Base-by-base conservation (phyloP, 345 rosid genomes). In the Salix udensis region DNA sequence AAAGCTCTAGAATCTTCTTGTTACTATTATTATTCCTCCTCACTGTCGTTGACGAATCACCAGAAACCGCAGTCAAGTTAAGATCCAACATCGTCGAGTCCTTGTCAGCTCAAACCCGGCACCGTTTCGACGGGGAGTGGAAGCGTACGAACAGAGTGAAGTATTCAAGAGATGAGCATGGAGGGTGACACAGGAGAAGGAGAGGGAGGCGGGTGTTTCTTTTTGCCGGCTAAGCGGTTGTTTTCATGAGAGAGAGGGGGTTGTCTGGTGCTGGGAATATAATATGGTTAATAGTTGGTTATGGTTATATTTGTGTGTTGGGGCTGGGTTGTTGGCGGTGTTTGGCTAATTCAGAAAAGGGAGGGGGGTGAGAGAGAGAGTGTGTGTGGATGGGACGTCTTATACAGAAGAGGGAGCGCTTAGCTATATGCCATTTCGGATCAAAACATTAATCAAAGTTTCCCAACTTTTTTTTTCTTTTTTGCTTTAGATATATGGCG, bases 61-160 rank as follows among this genome's bases (percentile, higher is more conserved):
- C 61, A 14, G 78, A 61, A 30, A n/a, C 76, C 55, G 75, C 67
- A 53, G 74, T 79, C 69, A 88, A 78, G 71, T 88, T 89, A 74
- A 88, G 91, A 85, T 89, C 91, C 85, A 89, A 65, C 88, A 87
- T 82, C 62, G 3, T 58, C 24, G 28, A 58, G 26, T 58, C 62
- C 2, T 10, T 58, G 10, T 10, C 62, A 58, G 4, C 62, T 58
- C 28, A 13, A 58, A n/a, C 23, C 0, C 62, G 28, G 11, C 62
- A 9, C 28, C 62, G 62, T 58, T 9, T 21, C 23, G 23, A 5
- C 28, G 10, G 62, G 4, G 14, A 58, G 62, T 2, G 23, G 26
- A 1, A n/a, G 62, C 14, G 62, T 4, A 12, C n/a, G 1, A n/a
- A 0, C 23, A n/a, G 24, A 2, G n/a, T 8, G 5, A 10, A 58